A percentile compares a stretch with the other conserved stretches of the same genome.
phyloP scores from a whole-genome alignment of 2,329 filamentous ascomycete genomes.

The Penicillium verrucosum region DNA sequence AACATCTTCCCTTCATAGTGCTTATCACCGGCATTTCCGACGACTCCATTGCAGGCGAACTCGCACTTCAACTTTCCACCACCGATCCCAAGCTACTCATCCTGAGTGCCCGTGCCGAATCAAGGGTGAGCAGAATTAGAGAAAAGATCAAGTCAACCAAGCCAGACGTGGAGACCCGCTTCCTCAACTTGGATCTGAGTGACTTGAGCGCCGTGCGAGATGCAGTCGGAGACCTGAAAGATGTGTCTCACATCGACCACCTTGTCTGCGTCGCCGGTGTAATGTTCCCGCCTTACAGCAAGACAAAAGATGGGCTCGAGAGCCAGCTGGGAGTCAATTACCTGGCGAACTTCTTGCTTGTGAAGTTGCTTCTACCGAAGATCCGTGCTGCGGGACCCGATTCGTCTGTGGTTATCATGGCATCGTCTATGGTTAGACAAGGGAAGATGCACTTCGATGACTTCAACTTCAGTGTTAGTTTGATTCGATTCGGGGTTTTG shows the following conservation, averaged over 20 bases:
- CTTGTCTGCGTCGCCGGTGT: conserved; percentile 20
- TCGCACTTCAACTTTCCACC: conserved; percentile 21
- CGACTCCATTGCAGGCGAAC: conserved; percentile 25
- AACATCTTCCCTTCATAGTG: conserved; percentile 6
- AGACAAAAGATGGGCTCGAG: conserved; percentile 31
- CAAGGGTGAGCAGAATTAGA: conserved; percentile 16
- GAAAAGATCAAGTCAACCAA: conserved; percentile 18
- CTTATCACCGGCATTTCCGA: conserved; percentile 25
- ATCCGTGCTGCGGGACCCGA: conserved; percentile 40
- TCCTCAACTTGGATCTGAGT: conserved; percentile 21
- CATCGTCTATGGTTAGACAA: conserved; percentile 21
- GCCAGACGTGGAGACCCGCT: conserved; percentile 17
- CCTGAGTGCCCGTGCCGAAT: conserved; percentile 19
- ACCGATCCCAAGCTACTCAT: conserved; percentile 22
- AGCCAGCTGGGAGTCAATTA: conserved; percentile 50
- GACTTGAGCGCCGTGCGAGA: conserved; percentile 12
- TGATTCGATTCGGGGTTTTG: too few relatives aligned
- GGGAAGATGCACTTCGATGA: conserved; percentile 45
- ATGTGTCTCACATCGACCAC: conserved; percentile 21
- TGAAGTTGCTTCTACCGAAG: conserved; percentile 46
- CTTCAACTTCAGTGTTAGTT: conserved; percentile 33
- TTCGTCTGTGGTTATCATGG: conserved; percentile 38
- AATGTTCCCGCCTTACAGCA: conserved; percentile 20
- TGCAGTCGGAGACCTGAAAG: conserved; percentile 11
- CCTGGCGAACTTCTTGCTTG: conserved; percentile 49